Conservation (phyloP, 2,329 filamentous ascomycete genomes). For the Biscogniauxia sp. region DNA sequence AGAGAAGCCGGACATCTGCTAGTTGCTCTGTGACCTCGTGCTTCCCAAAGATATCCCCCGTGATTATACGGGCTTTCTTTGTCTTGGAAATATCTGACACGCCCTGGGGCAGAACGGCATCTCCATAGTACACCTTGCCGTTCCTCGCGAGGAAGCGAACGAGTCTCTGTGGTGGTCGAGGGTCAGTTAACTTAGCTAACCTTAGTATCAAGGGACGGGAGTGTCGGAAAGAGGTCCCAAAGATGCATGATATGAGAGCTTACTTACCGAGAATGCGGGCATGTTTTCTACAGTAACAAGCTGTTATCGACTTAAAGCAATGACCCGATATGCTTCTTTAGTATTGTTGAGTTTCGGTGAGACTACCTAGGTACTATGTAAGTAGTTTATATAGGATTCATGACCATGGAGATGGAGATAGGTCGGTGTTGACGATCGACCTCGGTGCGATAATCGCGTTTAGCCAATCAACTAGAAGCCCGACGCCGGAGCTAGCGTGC, state of each 20-base stretch:
- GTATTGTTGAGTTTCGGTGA: neutral
- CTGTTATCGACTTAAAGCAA: no score
- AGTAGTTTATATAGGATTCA: neutral
- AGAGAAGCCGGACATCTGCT: slow-evolving; percentile 53
- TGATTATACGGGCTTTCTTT: slow-evolving; percentile 59
- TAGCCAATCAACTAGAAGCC: slow-evolving; percentile 18
- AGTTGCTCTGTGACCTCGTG: slow-evolving; percentile 63
- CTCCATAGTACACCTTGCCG: slow-evolving; percentile 68
- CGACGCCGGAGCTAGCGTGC: slow-evolving; percentile 14
- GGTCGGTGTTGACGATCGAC: slow-evolving; percentile 19
- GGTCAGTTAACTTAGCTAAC: slow-evolving; percentile 1
- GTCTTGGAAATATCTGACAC: slow-evolving; percentile 59
- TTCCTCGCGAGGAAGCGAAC: slow-evolving; percentile 72
- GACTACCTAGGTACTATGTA: no score
- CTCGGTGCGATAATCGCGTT: slow-evolving; percentile 14
- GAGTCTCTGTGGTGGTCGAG: slow-evolving; percentile 52
- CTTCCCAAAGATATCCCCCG: slow-evolving; percentile 64
- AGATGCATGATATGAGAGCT: neutral
- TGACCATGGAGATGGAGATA: neutral
- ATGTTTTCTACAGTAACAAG: slow-evolving; percentile 24
- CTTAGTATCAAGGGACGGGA: neutral
- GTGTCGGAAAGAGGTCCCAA: neutral
- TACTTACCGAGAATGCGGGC: slow-evolving; percentile 46
- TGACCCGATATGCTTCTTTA: neutral
- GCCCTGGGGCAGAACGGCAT: slow-evolving; percentile 65